phyloP scores from a whole-genome alignment of 345 rosid genomes.

The Populus simonii region DNA sequence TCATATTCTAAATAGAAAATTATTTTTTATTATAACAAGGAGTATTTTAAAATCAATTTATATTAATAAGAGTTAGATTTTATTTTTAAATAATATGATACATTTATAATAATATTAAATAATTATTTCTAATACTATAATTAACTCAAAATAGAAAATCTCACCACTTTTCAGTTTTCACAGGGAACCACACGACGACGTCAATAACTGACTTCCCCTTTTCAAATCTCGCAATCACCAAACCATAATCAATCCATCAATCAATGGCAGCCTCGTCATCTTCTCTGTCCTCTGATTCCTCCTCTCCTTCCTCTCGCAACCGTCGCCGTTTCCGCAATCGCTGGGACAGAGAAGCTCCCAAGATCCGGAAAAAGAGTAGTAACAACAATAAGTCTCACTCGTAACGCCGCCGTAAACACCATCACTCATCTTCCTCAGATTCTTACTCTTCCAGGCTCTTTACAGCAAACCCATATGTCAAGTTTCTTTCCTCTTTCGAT shows the following conservation, averaged over 20 bases:
- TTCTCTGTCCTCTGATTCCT: constrained; percentile 37
- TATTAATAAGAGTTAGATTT: too few species aligned
- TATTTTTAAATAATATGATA: too few species aligned
- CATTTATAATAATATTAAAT: too few species aligned
- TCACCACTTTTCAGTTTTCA: not conserved
- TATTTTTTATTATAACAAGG: too few species aligned
- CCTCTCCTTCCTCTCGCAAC: constrained; percentile 44
- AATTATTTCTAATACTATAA: too few species aligned
- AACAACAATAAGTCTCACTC: constrained; percentile 25
- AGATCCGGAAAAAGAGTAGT: constrained; percentile 61
- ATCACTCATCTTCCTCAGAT: constrained; percentile 29
- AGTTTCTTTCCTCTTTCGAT: not conserved
- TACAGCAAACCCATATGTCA: not conserved
- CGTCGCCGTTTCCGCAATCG: constrained; percentile 53
- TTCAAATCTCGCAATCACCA: not conserved
- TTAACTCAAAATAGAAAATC: too few species aligned
- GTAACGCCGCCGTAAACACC: constrained; percentile 62
- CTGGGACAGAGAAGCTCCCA: constrained; percentile 52
- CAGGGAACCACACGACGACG: not conserved
- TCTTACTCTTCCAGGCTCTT: constrained; percentile 64
- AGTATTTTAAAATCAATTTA: too few species aligned
- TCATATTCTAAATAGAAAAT: too few species aligned
- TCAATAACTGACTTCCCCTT: not conserved
- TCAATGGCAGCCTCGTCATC: constrained; percentile 79
- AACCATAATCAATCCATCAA: not conserved